Base-by-base conservation (phyloP, 768 basidiomycete genomes). In the Phanerochaete carnosa region DNA sequence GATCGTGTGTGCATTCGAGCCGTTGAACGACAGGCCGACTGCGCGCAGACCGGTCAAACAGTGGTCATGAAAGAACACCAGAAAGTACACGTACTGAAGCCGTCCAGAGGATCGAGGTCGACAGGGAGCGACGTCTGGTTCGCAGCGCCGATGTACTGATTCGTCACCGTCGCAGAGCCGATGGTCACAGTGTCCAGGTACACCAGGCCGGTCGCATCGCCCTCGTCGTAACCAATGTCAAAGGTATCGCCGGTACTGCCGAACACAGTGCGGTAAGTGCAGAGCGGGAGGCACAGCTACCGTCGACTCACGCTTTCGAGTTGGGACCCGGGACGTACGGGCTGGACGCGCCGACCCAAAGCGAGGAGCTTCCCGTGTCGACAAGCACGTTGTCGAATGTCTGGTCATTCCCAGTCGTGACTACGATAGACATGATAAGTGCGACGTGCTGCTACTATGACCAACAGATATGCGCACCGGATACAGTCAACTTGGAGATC, bases 281-380 rank as follows among this genome's bases (percentile, higher is more conserved):
- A 33, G 16, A 9, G 29, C 7, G 30, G 23, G 8, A 30, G 15
- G 23, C 9, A 9, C 12, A 11, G 6, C 13, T 19, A 5, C 30
- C 12, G n/a, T n/a, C 22, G n/a, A 54, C 52, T 29, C 23, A 54
- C 52, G 26, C 29, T 2, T 46, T 22, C 3, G 61, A 57, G 26
- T 62, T 35, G 19, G 46, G 55, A 5, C 61, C 61, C 1, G 61
- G 56, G 3, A 51, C 43, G 50, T 57, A 62, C 37, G 56, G 51
- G 6, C 45, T 28, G 29, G 50, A 1, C 7, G 47, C 56, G 23
- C 56, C 56, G 12, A 62, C 61, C 61, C 61, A 62, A 8, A 62
- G 61, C 3, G 53, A 51, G 2, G 61, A 55, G 37, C 61, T 62
- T 2, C 61, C 61, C 8, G 61, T 62, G 37, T 62, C 61, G 33